Evolutionary conservation across 495 filamentous ascomycete species (phyloP).

Genomic region (Lasiosphaeria miniovina): DNA sequence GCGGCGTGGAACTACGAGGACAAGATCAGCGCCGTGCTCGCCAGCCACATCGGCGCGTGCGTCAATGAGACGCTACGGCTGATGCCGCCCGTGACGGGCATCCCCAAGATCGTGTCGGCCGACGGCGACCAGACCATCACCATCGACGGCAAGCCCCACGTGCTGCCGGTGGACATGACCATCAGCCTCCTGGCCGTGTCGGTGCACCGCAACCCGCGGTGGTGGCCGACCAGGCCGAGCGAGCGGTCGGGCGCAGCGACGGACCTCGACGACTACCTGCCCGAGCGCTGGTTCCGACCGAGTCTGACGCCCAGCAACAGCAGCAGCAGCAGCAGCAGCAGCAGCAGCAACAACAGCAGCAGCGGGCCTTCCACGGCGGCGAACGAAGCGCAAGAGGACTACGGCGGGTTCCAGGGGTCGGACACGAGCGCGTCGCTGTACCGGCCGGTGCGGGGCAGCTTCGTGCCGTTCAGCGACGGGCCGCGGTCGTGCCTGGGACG

Average conservation of each 20-base stretch:
- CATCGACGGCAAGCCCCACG: conserved; percentile 46
- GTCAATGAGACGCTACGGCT: conserved; percentile 67
- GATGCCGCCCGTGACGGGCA: conserved; percentile 57
- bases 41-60: conserved; percentile 60
- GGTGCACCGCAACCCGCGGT: conserved; percentile 59
- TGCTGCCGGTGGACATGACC: conserved; percentile 46
- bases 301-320: conserved; percentile 2
- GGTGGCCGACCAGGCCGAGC: conserved; percentile 55
- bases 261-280: conserved; percentile 46
- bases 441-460: conserved; percentile 61
- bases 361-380: conserved; percentile 2
- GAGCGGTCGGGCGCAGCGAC: conserved; percentile 31
- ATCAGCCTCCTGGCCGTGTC: conserved; percentile 48
- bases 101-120: conserved; percentile 55
- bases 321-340: no score
- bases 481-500: conserved; percentile 64
- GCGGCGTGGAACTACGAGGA: conserved; percentile 61
- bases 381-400: conserved; percentile 43
- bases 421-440: conserved; percentile 55
- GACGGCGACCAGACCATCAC: conserved; percentile 50
- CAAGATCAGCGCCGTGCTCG: conserved; percentile 54
- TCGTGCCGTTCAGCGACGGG: conserved; percentile 72
- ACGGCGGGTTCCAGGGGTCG: conserved; percentile 51
- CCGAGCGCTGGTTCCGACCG: conserved; percentile 46
- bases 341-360: no score